Conservation (phyloP, 345 rosid genomes). For the Odontarrhena argentea region DNA sequence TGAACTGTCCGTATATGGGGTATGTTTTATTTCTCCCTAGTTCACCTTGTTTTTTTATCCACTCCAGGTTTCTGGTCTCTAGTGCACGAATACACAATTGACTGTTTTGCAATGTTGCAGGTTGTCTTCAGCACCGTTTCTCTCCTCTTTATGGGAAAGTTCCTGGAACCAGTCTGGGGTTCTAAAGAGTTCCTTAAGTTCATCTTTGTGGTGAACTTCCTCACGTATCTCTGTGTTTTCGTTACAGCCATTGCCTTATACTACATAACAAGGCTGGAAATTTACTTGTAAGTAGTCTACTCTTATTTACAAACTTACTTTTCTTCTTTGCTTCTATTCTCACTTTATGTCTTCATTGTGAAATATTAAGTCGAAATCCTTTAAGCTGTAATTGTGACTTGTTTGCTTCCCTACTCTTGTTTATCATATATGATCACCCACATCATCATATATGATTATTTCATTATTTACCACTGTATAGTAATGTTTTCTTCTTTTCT, state of each 20-base stretch:
- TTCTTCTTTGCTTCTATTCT: too few relatives aligned
- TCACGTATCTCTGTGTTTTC: constrained; percentile 80
- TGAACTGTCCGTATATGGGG: constrained; percentile 86
- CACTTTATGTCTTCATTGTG: not conserved
- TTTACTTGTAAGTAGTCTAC: constrained; percentile 71
- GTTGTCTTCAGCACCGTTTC: constrained; percentile 68
- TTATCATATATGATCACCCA: too few relatives aligned
- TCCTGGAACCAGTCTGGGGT: constrained; percentile 98
- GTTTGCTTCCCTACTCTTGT: not conserved
- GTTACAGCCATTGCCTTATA: constrained; percentile 83
- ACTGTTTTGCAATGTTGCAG: constrained; percentile 45
- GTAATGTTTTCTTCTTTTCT: constrained; percentile 19
- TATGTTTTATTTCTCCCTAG: constrained; percentile 38
- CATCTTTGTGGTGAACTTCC: constrained; percentile 76
- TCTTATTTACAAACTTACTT: constrained; percentile 21
- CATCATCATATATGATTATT: not conserved
- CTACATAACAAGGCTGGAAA: constrained; percentile 75
- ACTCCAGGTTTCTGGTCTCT: not conserved
- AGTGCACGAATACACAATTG: constrained; percentile 27
- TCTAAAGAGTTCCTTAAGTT: constrained; percentile 95
- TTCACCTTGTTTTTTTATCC: constrained; percentile 3
- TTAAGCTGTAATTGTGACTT: not conserved
- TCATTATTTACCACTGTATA: not conserved
- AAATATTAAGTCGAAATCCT: not conserved
- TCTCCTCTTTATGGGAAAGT: constrained; percentile 89